phyloP scores from a whole-genome alignment of 2,329 filamentous ascomycete species.

The Colletotrichum sp. region DNA sequence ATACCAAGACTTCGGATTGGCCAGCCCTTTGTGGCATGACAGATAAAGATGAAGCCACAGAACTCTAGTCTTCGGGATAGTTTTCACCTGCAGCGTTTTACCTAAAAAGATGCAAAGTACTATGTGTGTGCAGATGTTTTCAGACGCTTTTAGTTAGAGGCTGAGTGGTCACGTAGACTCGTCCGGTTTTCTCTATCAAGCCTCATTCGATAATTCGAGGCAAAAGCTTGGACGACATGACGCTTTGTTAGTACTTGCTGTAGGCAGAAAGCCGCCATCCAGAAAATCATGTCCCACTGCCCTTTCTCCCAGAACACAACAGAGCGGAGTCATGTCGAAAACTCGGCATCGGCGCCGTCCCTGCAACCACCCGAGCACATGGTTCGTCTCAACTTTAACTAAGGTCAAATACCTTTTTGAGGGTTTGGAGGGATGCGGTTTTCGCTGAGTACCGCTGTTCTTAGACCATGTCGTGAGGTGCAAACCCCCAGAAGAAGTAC shows the following conservation, averaged over 20 bases:
- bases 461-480: neutral
- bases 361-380: neutral
- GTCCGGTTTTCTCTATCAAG: neutral
- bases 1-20: neutral
- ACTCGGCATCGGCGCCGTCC: neutral
- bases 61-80: neutral
- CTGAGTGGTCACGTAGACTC: neutral
- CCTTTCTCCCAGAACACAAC: neutral
- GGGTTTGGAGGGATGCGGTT: neutral
- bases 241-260: accelerated
- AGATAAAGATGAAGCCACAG: neutral
- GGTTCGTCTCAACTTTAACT: neutral
- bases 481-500: neutral
- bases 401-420: neutral
- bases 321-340: neutral
- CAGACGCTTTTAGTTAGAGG: neutral
- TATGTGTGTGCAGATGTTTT: neutral
- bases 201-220: neutral
- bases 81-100: neutral
- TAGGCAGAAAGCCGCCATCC: neutral
- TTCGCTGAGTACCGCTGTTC: neutral
- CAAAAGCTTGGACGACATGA: neutral
- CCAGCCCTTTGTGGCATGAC: neutral
- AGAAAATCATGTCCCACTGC: neutral
- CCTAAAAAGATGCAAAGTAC: neutral